phyloP scores from a whole-genome alignment of 2,329 filamentous ascomycete species.

The Botrytis paeoniae region DNA sequence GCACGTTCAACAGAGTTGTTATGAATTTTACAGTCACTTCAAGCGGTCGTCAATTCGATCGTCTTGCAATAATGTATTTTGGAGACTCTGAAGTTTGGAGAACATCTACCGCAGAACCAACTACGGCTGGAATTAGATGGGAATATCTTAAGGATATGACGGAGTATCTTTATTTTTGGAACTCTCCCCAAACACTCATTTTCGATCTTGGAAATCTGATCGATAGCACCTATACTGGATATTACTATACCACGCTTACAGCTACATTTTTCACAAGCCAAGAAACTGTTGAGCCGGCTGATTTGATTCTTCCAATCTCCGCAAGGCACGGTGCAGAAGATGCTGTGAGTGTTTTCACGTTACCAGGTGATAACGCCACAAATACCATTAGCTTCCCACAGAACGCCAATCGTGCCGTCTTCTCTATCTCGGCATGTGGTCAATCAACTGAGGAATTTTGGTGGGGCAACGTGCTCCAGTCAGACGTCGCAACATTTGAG shows the following conservation, averaged over 20 bases:
- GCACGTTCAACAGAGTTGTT: constrained; percentile 69
- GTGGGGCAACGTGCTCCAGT: constrained; percentile 74
- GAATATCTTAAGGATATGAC: constrained; percentile 78
- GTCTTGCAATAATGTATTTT: constrained; percentile 72
- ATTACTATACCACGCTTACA: constrained; percentile 71
- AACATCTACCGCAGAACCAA: constrained; percentile 80
- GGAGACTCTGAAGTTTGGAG: constrained; percentile 78
- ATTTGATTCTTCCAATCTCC: constrained; percentile 67
- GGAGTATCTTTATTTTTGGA: constrained; percentile 66
- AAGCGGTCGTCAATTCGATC: constrained; percentile 70
- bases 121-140: constrained; percentile 67
- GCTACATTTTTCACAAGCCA: constrained; percentile 64
- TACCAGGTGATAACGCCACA: constrained; percentile 61
- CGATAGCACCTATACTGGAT: constrained; percentile 66
- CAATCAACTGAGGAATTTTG: constrained; percentile 80
- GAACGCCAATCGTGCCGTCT: constrained; percentile 66
- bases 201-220: constrained; percentile 78
- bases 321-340: constrained; percentile 49
- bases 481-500: constrained; percentile 57
- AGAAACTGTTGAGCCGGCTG: constrained; percentile 49
- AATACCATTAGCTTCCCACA: constrained; percentile 61
- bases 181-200: constrained; percentile 66
- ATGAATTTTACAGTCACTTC: constrained; percentile 75
- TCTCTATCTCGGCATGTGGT: constrained; percentile 74
- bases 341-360: constrained; percentile 62